Base-by-base conservation (phyloP, 305 asterid species). In the Rubia balearica region DNA sequence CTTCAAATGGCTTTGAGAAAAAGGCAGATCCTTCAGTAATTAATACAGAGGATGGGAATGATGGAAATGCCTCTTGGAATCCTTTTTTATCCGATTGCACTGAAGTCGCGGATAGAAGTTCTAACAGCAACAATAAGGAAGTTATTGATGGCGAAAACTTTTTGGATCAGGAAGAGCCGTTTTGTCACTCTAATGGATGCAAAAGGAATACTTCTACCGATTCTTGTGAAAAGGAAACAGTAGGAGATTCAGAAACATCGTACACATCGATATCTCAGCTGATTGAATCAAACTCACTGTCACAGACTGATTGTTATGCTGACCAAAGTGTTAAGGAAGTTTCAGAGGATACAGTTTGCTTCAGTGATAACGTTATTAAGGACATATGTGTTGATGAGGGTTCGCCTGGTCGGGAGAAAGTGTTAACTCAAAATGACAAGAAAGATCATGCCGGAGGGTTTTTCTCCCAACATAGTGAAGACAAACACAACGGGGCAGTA, bases 371-470 rank as follows among this genome's bases (percentile, higher is more conserved):
- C 51, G 45, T 61, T 66, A 71, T 75, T 45, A 82, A 71, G 73
- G 86, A 80, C 74, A 80, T 82, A 70, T 70, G 81, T 40, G 69
- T 82, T 55, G 81, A 77, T 57, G 89, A 86, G 61, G 90, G 95
- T 61, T 65, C 79, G 81, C 83, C 86, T 63, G 74, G 68, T 12
- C 81, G 74, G 45, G 87, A 80, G 41, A 73, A 65, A 69, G 24
- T 45, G 56, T 53, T 73, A 61, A 45, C 48, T 43, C 72, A 63
- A 30, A 57, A 33, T 69, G 48, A 69, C 45, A 69, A 59, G 21
- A 69, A 69, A 57, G 72, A 21, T 65, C 64, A 45, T 56, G 48
- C 56, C 56, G 75, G 65, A 12, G 53, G 13, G 24, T 45, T 24
- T 57, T 33, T 56, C 59, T 56, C 62, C 65, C 67, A 72, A 46